These are phyloP conservation scores for Cercospora brassicicola DNA, from an alignment of 2,329 filamentous ascomycete species.

Conservation along the genomic window DNA sequence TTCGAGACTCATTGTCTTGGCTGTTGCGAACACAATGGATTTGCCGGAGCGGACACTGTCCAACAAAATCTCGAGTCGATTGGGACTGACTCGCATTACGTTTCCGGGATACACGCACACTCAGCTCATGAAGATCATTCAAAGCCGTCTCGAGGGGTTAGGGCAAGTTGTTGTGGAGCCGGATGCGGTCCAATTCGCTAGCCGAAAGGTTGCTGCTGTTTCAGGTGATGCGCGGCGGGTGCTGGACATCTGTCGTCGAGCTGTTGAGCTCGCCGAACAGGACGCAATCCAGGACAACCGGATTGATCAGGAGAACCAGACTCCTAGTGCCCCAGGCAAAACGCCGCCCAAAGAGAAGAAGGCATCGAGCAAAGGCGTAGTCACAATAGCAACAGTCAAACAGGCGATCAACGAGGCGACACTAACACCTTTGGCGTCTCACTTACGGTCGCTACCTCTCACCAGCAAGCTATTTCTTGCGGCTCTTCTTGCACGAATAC, in stretches of 20 bases:
- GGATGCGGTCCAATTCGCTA: slow-evolving; percentile 94
- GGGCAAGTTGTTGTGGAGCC: slow-evolving; percentile 80
- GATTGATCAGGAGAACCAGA: slow-evolving; percentile 38
- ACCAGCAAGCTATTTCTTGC: slow-evolving; percentile 82
- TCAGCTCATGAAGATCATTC: slow-evolving; percentile 95
- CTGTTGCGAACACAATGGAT: slow-evolving; percentile 99
- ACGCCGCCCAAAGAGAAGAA: slow-evolving; percentile 43
- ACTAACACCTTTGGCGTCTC: slow-evolving; percentile 85
- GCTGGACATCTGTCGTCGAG: slow-evolving; percentile 90
- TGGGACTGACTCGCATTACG: slow-evolving; percentile 84
- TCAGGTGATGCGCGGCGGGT: slow-evolving; percentile 90
- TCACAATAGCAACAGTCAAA: slow-evolving; percentile 91
- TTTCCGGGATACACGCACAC: slow-evolving; percentile 97
- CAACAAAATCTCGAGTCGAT: slow-evolving; percentile 94
- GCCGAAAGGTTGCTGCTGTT: slow-evolving; percentile 92
- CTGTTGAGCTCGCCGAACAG: slow-evolving; percentile 89
- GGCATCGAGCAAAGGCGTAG: slow-evolving; percentile 54
- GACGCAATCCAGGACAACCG: slow-evolving; percentile 49
- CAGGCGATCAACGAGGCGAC: slow-evolving; percentile 94
- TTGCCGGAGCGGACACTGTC: slow-evolving; percentile 91
- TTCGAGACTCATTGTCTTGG: slow-evolving; percentile 89
- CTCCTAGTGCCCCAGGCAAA: slow-evolving; percentile 65
- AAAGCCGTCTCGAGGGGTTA: slow-evolving; percentile 86
- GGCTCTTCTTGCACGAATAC: slow-evolving; percentile 73
- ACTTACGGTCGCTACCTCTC: slow-evolving; percentile 77